These are phyloP conservation scores for Alternaria metachromatica DNA, from an alignment of 2,329 filamentous ascomycete species.

Conservation along the genomic window DNA sequence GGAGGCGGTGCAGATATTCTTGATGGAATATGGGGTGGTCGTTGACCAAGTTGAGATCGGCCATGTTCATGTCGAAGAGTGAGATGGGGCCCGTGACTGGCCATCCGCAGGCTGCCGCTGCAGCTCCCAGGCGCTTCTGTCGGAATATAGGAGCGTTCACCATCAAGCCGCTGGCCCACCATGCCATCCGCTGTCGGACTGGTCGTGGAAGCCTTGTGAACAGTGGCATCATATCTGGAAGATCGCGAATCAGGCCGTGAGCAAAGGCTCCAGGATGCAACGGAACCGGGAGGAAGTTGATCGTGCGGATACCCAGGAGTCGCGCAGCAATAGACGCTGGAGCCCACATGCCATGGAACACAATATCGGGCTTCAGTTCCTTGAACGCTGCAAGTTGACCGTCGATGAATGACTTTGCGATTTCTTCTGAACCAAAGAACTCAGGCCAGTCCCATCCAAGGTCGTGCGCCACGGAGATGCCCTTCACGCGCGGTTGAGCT, in stretches of 20 bases:
- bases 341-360: slow-evolving; percentile 46
- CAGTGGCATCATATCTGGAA: slow-evolving; percentile 42
- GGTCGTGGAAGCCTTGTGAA: slow-evolving; percentile 41
- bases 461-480: slow-evolving; percentile 41
- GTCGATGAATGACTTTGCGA: slow-evolving; percentile 41
- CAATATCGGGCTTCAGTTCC: slow-evolving; percentile 39
- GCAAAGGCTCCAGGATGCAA: slow-evolving; percentile 37
- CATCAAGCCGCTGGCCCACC: slow-evolving; percentile 37
- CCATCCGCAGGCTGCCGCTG: slow-evolving; percentile 38
- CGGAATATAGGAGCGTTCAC: slow-evolving; percentile 42
- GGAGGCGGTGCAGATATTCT: slow-evolving; percentile 38
- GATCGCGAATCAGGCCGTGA: slow-evolving; percentile 40
- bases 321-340: slow-evolving; percentile 41
- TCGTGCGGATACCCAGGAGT: slow-evolving; percentile 39
- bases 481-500: slow-evolving; percentile 39
- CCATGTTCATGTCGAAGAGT: slow-evolving; percentile 46
- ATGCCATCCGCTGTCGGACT: slow-evolving; percentile 33
- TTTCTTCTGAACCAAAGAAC: slow-evolving; percentile 42
- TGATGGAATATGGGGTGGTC: slow-evolving; percentile 42
- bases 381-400: slow-evolving; percentile 39
- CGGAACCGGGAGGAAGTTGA: slow-evolving; percentile 43
- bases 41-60: slow-evolving; percentile 44
- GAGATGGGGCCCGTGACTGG: slow-evolving; percentile 38
- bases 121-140: slow-evolving; percentile 40
- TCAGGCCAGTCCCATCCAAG: slow-evolving; percentile 45